Percentiles rank a stretch among this genome's conserved stretches.
phyloP scores from a whole-genome alignment of 441 rosid genomes.

The Sinapis alba region DNA sequence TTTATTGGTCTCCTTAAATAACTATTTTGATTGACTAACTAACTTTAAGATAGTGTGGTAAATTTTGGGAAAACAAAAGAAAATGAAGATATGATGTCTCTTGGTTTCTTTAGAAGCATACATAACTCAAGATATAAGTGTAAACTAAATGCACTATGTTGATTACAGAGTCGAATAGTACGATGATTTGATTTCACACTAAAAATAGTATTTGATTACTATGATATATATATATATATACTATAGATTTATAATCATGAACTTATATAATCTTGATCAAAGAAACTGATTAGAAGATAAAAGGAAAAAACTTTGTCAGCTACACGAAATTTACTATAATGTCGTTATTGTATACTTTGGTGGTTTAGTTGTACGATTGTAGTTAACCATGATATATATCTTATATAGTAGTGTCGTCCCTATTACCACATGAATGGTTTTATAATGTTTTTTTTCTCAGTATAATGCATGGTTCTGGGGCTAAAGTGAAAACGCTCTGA shows the following conservation, averaged over 20 bases:
- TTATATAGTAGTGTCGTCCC: background rate
- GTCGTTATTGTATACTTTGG: background rate
- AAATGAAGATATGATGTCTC: background rate
- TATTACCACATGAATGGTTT: background rate
- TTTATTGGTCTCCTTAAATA: background rate
- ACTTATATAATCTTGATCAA: background rate
- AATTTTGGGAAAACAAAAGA: background rate
- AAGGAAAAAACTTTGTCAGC: too few relatives aligned
- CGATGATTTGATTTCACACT: background rate
- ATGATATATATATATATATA: background rate
- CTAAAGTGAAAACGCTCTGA: background rate
- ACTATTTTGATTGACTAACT: background rate
- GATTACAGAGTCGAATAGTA: background rate
- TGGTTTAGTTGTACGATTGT: background rate
- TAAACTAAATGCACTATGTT: background rate
- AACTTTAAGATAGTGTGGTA: slow-evolving; percentile 1
- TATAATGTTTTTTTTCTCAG: background rate
- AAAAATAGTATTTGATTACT: background rate
- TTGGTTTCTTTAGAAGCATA: background rate
- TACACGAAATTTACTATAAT: too few relatives aligned
- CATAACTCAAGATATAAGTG: background rate
- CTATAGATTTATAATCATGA: background rate
- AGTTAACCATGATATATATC: background rate
- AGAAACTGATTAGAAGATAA: background rate
- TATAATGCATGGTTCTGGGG: background rate